Conservation (phyloP, 1,284 basidiomycete genomes). For the Wolfiporia cocos region DNA sequence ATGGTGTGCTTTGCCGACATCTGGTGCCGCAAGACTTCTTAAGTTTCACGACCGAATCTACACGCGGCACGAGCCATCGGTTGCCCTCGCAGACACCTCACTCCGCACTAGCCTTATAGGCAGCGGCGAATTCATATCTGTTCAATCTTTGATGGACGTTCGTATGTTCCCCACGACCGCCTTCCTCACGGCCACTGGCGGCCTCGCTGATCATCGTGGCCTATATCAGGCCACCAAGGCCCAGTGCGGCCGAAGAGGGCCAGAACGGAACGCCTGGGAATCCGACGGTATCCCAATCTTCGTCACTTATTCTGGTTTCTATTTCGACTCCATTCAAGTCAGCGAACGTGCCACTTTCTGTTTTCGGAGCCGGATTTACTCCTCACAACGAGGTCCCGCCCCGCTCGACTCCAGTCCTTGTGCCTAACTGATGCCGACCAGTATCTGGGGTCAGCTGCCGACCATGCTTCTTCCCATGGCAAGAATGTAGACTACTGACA, state of each 20-base stretch:
- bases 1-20: constrained; percentile 8
- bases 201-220: constrained; percentile 3
- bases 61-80: constrained; percentile 9
- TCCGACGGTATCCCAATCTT: constrained; percentile 5
- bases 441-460: no score
- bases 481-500: no score
- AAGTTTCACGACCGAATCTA: constrained; percentile 8
- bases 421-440: no score
- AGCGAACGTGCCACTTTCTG: not conserved
- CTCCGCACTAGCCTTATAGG: not conserved
- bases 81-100: no score
- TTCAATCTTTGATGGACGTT: no score
- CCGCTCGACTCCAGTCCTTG: not conserved
- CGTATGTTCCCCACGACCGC: no score
- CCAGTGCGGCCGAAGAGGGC: not conserved
- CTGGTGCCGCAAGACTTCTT: constrained; percentile 7
- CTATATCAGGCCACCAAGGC: constrained; percentile 3
- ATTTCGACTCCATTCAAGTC: constrained; percentile 3
- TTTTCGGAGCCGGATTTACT: not conserved
- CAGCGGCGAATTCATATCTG: no score
- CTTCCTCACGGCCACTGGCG: no score
- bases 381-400: not conserved
- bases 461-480: not conserved
- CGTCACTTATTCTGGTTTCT: not conserved
- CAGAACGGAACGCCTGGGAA: constrained; percentile 3